These are phyloP conservation scores for Lactarius akahatsu DNA, from an alignment of 768 basidiomycete genomes.

Conservation along the genomic window DNA sequence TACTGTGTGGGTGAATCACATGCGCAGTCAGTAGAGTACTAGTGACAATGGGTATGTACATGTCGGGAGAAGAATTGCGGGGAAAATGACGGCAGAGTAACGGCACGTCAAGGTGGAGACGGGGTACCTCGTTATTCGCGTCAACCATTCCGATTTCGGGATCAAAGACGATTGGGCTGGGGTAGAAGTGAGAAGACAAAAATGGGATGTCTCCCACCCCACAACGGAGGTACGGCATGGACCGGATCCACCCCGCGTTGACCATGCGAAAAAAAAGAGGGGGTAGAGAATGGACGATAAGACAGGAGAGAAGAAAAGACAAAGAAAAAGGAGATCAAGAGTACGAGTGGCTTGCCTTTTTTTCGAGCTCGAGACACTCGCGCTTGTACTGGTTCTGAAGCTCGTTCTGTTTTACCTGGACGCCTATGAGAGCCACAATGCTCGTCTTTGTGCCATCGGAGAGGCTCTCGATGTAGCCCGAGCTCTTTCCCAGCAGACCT, in stretches of 20 bases:
- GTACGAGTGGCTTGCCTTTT: slow-evolving; percentile 62
- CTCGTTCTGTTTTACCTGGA: slow-evolving; percentile 88
- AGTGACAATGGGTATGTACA: background rate
- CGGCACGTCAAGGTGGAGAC: slow-evolving; percentile 7
- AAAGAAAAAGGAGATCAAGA: background rate
- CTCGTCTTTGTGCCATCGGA: slow-evolving; percentile 78
- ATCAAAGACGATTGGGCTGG: slow-evolving; percentile 15
- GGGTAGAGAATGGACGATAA: background rate
- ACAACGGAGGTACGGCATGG: background rate
- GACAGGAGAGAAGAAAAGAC: background rate
- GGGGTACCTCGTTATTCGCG: slow-evolving; percentile 4
- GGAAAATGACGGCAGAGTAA: slow-evolving; percentile 15
- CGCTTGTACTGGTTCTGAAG: slow-evolving; percentile 93
- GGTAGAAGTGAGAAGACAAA: background rate
- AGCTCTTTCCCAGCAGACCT: slow-evolving; percentile 83
- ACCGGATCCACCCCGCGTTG: background rate
- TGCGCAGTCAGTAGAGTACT: slow-evolving; percentile 6
- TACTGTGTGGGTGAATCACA: slow-evolving; percentile 46
- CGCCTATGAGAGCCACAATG: slow-evolving; percentile 89
- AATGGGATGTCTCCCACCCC: background rate
- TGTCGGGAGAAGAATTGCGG: background rate
- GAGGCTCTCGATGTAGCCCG: slow-evolving; percentile 91
- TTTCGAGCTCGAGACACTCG: slow-evolving; percentile 93
- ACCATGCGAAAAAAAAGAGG: slow-evolving; percentile 2
- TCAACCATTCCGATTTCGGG: slow-evolving; percentile 16